These are phyloP conservation scores for Hypoxylon cercidicola DNA, from an alignment of 495 filamentous ascomycete genomes.

Conservation along the genomic window DNA sequence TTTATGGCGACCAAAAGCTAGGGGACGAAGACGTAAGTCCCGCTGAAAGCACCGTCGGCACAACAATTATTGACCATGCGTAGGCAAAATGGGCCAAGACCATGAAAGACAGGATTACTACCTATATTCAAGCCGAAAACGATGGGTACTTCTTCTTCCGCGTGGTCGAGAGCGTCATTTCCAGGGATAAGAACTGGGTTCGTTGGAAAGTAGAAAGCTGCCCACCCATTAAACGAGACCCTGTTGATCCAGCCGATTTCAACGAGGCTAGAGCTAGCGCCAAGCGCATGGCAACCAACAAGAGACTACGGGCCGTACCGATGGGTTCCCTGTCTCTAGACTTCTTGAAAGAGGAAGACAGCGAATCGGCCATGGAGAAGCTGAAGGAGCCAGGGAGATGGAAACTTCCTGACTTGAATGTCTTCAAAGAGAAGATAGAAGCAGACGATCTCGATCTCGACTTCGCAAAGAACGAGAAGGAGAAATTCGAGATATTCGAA, in stretches of 20 bases:
- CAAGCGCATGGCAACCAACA: conserved; percentile 70
- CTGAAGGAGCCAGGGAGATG: conserved; percentile 58
- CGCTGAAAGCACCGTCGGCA: neutral
- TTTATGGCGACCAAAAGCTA: conserved; percentile 77
- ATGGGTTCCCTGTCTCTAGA: conserved; percentile 77
- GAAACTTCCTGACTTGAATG: conserved; percentile 55
- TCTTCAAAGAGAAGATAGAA: conserved; percentile 68
- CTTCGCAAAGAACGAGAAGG: conserved; percentile 75
- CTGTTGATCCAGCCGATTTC: conserved; percentile 73
- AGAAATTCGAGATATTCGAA: conserved; percentile 71
- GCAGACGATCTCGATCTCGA: conserved; percentile 84
- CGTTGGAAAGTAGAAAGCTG: conserved; percentile 97
- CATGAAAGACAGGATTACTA: conserved; percentile 77
- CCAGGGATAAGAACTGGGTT: conserved; percentile 97
- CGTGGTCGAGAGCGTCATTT: conserved; percentile 94
- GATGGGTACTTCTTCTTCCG: conserved; percentile 93
- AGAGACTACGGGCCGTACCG: conserved; percentile 70
- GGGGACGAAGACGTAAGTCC: conserved; percentile 80
- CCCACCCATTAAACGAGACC: conserved; percentile 79
- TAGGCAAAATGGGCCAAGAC: conserved; percentile 78
- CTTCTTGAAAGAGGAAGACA: conserved; percentile 75
- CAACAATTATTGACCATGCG: conserved; percentile 10
- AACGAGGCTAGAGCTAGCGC: conserved; percentile 71
- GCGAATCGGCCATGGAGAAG: conserved; percentile 56
- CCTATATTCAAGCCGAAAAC: conserved; percentile 78